Percentiles rank a stretch among this genome's conserved stretches.
Evolutionary conservation across 192 early-diverging fungal species (phyloP).

Genomic region (Linnemannia exigua): DNA sequence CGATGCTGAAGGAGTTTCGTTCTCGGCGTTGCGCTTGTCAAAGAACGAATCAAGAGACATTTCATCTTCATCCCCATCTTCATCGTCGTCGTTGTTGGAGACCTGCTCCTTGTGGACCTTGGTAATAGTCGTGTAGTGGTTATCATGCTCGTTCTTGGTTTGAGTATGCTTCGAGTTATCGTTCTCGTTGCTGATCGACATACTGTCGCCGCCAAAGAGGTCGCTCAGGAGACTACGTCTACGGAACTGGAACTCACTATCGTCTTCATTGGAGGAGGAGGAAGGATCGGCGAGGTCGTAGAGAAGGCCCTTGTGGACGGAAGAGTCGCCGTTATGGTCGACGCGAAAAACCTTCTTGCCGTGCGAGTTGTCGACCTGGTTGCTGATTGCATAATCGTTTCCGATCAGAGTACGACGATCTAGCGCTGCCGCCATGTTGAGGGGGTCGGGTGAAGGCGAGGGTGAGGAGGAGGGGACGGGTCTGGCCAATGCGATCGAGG

Average conservation of each 20-base stretch:
- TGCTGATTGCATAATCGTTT: constrained; percentile 16
- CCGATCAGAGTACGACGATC: constrained; percentile 16
- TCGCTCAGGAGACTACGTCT: constrained; percentile 14
- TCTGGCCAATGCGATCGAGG: constrained; percentile 9
- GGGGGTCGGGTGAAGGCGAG: no score
- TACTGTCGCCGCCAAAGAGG: constrained; percentile 14
- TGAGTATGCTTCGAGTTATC: constrained; percentile 35
- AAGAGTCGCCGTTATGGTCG: constrained; percentile 23
- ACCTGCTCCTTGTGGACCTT: background rate
- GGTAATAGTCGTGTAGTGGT: background rate
- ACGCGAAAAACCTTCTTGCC: constrained; percentile 18
- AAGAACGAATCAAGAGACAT: constrained; percentile 13
- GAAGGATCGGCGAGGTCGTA: constrained; percentile 10
- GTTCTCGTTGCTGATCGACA: constrained; percentile 23
- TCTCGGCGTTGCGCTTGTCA: background rate
- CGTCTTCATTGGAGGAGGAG: background rate
- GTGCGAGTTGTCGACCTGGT: constrained; percentile 27
- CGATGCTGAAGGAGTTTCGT: background rate
- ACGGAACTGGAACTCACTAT: background rate
- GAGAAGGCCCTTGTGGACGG: constrained; percentile 12
- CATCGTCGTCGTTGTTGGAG: background rate
- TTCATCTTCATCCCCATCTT: background rate
- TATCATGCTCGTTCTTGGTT: constrained; percentile 19
- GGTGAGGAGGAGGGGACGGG: background rate
- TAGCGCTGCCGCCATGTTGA: no score